Percentiles rank a stretch among this genome's conserved stretches.
Conservation (phyloP, 169 alveolate genomes). For the Babesia sp. region DNA sequence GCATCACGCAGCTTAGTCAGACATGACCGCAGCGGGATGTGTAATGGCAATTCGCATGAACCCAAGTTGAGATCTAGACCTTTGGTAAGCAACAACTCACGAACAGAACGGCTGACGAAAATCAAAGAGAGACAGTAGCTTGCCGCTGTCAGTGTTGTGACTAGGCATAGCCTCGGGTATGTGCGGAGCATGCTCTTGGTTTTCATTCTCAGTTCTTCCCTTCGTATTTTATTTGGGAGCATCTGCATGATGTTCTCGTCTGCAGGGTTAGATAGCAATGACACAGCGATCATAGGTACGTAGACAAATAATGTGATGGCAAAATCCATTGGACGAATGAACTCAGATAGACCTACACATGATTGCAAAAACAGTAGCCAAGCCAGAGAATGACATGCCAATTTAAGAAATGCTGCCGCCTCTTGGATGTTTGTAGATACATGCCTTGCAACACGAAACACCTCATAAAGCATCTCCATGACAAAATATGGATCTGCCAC, state of each 20-base stretch:
- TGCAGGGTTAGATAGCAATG: slow-evolving; percentile 58
- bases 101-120: neutral
- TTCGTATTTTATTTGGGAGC: slow-evolving; percentile 56
- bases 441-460: slow-evolving; percentile 51
- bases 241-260: slow-evolving; percentile 45
- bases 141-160: slow-evolving; percentile 18
- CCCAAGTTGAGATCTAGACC: neutral
- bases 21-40: slow-evolving; percentile 8
- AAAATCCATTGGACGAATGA: slow-evolving; percentile 30
- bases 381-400: slow-evolving; percentile 44
- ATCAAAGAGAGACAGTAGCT: slow-evolving; percentile 11
- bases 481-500: slow-evolving; percentile 61
- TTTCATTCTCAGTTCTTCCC: neutral
- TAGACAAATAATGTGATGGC: slow-evolving; percentile 36
- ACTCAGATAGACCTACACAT: slow-evolving; percentile 12
- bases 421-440: slow-evolving; percentile 63
- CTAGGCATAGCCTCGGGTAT: slow-evolving; percentile 39
- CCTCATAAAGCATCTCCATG: slow-evolving; percentile 65
- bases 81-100: neutral
- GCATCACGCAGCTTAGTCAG: neutral
- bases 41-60: neutral
- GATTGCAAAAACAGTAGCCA: slow-evolving; percentile 49
- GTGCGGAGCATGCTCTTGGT: slow-evolving; percentile 33
- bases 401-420: slow-evolving; percentile 43
- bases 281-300: slow-evolving; percentile 44